A percentile compares a stretch with the other conserved stretches of the same genome.
Evolutionary conservation across 768 basidiomycete species (phyloP).

Genomic region (Mycena chlorophos): DNA sequence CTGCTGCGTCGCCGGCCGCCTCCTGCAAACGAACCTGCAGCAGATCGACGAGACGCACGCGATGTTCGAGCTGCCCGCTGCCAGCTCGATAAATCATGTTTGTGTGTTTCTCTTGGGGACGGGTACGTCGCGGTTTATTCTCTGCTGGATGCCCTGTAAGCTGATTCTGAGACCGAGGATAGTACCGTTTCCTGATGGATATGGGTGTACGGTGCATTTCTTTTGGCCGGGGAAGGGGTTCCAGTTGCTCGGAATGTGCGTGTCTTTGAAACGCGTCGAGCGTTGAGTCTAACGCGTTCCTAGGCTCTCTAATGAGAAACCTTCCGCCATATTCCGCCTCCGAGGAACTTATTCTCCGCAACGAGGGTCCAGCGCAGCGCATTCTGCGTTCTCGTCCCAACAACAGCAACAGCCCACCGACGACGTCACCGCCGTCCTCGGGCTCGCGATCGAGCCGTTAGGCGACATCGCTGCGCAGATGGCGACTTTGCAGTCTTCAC

Average conservation of each 20-base stretch:
- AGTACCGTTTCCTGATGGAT: constrained; percentile 83
- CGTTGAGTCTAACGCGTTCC: not conserved
- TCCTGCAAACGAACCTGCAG: constrained; percentile 75
- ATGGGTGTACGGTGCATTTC: constrained; percentile 82
- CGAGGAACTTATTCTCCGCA: constrained; percentile 58
- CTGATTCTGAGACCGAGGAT: not conserved
- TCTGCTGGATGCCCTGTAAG: constrained; percentile 2
- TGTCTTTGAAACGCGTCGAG: constrained; percentile 5
- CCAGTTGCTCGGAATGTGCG: constrained; percentile 82
- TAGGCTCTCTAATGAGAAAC: constrained; percentile 89
- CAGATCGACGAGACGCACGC: constrained; percentile 86
- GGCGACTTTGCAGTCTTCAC: constrained; percentile 41
- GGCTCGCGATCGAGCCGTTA: constrained; percentile 79
- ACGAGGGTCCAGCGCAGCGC: constrained; percentile 32
- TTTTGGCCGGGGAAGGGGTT: constrained; percentile 87
- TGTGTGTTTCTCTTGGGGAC: constrained; percentile 84
- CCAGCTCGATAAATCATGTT: constrained; percentile 78
- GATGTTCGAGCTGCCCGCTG: constrained; percentile 69
- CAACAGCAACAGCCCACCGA: constrained; percentile 14
- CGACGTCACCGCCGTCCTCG: constrained; percentile 72
- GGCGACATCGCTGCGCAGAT: constrained; percentile 60
- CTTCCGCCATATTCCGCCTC: constrained; percentile 85
- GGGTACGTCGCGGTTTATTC: constrained; percentile 40
- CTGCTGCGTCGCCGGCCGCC: constrained; percentile 75
- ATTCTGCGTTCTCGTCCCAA: constrained; percentile 40